Evolutionary conservation across 2,329 filamentous ascomycete genomes (phyloP).

Genomic region (Microsporum audouinii): DNA sequence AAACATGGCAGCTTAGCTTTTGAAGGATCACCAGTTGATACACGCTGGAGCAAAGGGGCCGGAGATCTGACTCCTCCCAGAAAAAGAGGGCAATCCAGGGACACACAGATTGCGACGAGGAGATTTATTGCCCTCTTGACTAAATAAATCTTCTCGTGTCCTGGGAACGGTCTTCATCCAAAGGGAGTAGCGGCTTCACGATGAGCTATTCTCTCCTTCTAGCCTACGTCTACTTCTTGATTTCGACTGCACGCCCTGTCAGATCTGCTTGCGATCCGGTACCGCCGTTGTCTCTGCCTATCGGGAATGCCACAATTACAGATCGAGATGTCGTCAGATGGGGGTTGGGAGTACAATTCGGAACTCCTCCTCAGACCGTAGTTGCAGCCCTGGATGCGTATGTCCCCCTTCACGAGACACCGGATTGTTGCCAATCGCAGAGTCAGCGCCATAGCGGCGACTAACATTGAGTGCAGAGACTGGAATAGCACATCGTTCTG

Average conservation of each 20-base stretch:
- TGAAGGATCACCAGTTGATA: background rate
- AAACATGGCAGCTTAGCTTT: background rate
- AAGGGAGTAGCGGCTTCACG: background rate
- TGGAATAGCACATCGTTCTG: slow-evolving; percentile 9
- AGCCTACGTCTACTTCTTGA: background rate
- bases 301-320: slow-evolving; percentile 1
- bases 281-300: slow-evolving; percentile 6
- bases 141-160: background rate
- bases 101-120: background rate
- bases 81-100: background rate
- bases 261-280: background rate
- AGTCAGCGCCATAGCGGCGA: background rate
- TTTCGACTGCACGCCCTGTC: background rate
- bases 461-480: slow-evolving; percentile 3
- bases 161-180: background rate
- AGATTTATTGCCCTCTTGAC: background rate
- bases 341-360: slow-evolving; percentile 7
- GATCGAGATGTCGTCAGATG: slow-evolving; percentile 4
- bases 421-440: background rate
- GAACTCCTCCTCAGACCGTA: slow-evolving; percentile 8
- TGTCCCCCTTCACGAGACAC: background rate
- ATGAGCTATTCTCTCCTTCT: background rate
- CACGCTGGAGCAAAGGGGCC: background rate
- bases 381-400: slow-evolving; percentile 6
- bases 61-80: background rate